Conservation (phyloP, 208 protist genomes). For the Trypanosoma theileri region DNA sequence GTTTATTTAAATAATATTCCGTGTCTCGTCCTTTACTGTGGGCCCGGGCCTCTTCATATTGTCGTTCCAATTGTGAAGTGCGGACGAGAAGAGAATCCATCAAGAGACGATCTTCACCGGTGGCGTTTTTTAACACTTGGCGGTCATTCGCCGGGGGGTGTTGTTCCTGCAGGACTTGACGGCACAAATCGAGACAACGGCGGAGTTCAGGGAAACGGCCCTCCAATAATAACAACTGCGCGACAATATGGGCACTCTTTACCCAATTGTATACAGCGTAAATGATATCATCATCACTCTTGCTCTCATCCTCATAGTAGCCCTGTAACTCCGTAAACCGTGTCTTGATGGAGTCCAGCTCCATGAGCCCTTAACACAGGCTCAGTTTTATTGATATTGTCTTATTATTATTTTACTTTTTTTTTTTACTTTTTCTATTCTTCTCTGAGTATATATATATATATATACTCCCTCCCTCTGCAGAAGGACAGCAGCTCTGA, state of each 20-base stretch:
- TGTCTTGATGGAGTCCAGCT: slow-evolving; percentile 47
- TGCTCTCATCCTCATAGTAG: slow-evolving; percentile 53
- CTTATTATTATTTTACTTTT: too few relatives aligned
- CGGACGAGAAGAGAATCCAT: slow-evolving; percentile 55
- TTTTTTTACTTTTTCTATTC: too few relatives aligned
- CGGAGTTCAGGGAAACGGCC: slow-evolving; percentile 67
- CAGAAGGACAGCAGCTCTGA: too few relatives aligned
- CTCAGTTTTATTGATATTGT: too few relatives aligned
- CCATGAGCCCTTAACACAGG: slow-evolving; percentile 36
- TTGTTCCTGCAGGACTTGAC: slow-evolving; percentile 30
- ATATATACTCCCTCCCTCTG: too few relatives aligned
- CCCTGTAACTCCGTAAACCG: slow-evolving; percentile 45
- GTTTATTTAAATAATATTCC: slow-evolving; percentile 53
- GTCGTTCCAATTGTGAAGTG: slow-evolving; percentile 55
- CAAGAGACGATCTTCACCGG: slow-evolving; percentile 40
- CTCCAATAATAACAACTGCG: slow-evolving; percentile 59
- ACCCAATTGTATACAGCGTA: slow-evolving; percentile 70
- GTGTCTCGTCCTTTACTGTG: slow-evolving; percentile 39
- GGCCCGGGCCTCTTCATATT: slow-evolving; percentile 39
- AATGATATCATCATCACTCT: slow-evolving; percentile 71
- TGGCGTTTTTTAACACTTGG: slow-evolving; percentile 7
- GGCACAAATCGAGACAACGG: slow-evolving; percentile 68
- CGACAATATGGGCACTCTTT: slow-evolving; percentile 45
- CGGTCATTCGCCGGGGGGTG: slow-evolving; percentile 8
- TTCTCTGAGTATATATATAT: too few relatives aligned